Base-by-base conservation (phyloP, 1,284 basidiomycete species). In the Trichosporon coremiiforme region DNA sequence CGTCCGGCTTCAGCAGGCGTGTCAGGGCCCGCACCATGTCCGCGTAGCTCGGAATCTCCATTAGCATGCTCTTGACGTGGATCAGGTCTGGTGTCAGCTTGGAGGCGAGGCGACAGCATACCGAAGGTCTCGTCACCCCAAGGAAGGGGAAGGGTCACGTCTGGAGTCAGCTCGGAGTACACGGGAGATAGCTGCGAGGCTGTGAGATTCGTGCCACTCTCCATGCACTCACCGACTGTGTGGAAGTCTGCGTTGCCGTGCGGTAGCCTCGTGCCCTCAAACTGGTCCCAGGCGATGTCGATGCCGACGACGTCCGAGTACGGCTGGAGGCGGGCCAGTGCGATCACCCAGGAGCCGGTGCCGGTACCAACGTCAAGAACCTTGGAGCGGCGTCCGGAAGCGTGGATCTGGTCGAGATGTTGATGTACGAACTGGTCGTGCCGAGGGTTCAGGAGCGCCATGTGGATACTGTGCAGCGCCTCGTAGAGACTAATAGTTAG, bases 231-330 rank as follows among this genome's bases (percentile, higher is more conserved):
- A 78, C 79, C 76, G 17, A 80, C 73, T 5, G 79, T 79, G 35
- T 66, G 38, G 38, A 79, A 79, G 65, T 81, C 80, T n/a, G 79
- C 57, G 68, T 82, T 82, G 45, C 79, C 80, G 69, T 80, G 72
- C 10, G 50, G 62, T 0, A 77, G 67, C 10, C 25, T 9, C 4
- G 60, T 65, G n/a, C 38, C n/a, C 13, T 64, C 41, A 70, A 76
- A 67, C 64, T 47, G 8, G 68, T 65, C 13, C 80, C 80, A 82
- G 45, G 78, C 71, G 63, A 71, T 75, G 67, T 81, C 80, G 45
- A 80, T 69, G 9, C 75, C 79, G 9, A 76, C 64, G 5, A 82
- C 75, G 63, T 82, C 80, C 2, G 77, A 63, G 69, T 70, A 80
- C 1, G 76, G 76, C 38, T 82, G 72, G 1, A 66, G 45, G 29